Conservation (phyloP, 495 filamentous ascomycete genomes). For the Podospora pseudocomata region DNA sequence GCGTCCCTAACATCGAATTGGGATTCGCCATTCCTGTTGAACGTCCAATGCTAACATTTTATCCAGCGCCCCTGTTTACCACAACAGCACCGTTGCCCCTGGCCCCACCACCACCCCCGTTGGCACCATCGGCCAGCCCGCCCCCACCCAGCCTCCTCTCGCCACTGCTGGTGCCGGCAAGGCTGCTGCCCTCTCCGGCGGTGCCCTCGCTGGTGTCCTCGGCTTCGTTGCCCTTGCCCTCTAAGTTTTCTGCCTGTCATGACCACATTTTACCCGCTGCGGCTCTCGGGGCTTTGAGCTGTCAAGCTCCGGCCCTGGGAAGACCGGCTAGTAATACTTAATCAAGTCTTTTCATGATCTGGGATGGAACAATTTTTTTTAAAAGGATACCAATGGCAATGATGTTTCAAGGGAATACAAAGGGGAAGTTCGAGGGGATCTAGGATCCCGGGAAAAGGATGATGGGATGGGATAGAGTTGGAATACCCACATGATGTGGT, state of each 20-base stretch:
- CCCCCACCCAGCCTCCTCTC: slow-evolving; percentile 28
- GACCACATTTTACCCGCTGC: background rate
- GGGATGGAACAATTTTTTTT: background rate
- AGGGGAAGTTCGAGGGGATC: background rate
- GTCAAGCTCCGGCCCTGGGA: background rate
- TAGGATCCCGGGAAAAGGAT: background rate
- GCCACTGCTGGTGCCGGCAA: slow-evolving; percentile 61
- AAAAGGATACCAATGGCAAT: background rate
- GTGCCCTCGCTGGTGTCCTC: slow-evolving; percentile 69
- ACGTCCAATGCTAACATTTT: slow-evolving; percentile 10
- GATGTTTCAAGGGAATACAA: background rate
- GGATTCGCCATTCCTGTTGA: background rate
- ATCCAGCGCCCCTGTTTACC: slow-evolving; percentile 26
- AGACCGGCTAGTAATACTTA: slow-evolving; percentile 6
- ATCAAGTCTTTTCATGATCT: slow-evolving; percentile 9
- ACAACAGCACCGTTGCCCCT: slow-evolving; percentile 34
- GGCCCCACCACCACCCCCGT: slow-evolving; percentile 31
- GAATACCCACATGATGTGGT: background rate
- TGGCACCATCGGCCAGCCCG: slow-evolving; percentile 36
- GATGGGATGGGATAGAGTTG: slow-evolving; percentile 1
- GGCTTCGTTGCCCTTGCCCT: slow-evolving; percentile 70
- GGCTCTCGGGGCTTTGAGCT: background rate
- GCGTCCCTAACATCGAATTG: slow-evolving; percentile 26
- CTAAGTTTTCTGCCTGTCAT: slow-evolving; percentile 49
- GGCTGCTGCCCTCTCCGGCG: slow-evolving; percentile 64